Percentiles rank a stretch among this genome's conserved stretches.
Evolutionary conservation across 352 stramenopile species (phyloP).

Genomic region (Pythium pyrilobum): DNA sequence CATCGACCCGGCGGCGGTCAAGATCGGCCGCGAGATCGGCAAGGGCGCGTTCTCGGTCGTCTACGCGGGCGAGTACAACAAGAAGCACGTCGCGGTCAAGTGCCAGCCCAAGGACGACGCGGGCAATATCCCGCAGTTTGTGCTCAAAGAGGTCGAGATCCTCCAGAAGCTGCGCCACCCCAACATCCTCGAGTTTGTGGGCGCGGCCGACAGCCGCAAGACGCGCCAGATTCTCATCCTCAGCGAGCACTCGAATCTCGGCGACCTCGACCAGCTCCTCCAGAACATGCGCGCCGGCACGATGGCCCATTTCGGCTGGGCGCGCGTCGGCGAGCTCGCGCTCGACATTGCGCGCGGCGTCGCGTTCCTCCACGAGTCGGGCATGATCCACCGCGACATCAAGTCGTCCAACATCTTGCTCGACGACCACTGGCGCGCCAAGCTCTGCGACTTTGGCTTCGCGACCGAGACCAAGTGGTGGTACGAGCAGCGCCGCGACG

Average conservation of each 20-base stretch:
- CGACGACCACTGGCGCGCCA: constrained; percentile 59
- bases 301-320: constrained; percentile 54
- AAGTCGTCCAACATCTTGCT: constrained; percentile 88
- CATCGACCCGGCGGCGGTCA: constrained; percentile 52
- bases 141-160: constrained; percentile 75
- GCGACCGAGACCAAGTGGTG: constrained; percentile 58
- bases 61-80: constrained; percentile 65
- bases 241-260: constrained; percentile 73
- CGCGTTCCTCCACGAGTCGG: constrained; percentile 91
- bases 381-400: constrained; percentile 82
- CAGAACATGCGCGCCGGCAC: constrained; percentile 44
- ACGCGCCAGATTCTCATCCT: constrained; percentile 81
- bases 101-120: constrained; percentile 78
- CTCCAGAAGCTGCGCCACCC: constrained; percentile 59
- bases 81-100: constrained; percentile 77
- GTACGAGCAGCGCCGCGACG: constrained; percentile 22
- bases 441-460: constrained; percentile 86
- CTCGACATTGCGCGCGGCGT: constrained; percentile 88
- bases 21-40: constrained; percentile 78
- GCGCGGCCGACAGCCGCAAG: constrained; percentile 59
- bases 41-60: constrained; percentile 84
- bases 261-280: constrained; percentile 68
- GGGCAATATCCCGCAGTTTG: constrained; percentile 63
- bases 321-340: constrained; percentile 53
- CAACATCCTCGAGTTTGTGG: constrained; percentile 72